A percentile compares a stretch with the other conserved stretches of the same genome.
Conservation (phyloP, 495 filamentous ascomycete species). For the Penicillium egyptiacum region DNA sequence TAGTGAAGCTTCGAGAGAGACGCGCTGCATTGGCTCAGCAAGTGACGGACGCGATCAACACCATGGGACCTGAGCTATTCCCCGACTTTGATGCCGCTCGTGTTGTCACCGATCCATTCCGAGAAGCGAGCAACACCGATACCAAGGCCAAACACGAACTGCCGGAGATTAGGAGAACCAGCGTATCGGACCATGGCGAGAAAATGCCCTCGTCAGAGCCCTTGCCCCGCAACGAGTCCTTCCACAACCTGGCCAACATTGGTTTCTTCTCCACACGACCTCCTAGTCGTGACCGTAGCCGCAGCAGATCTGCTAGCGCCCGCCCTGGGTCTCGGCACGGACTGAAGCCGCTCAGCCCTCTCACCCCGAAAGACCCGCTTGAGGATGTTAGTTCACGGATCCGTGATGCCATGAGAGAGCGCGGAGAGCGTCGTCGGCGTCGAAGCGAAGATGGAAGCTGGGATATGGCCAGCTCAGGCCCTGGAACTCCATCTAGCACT, state of each 20-base stretch:
- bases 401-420: slow-evolving; percentile 81
- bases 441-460: slow-evolving; percentile 58
- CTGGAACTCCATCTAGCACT: slow-evolving; percentile 43
- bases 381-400: slow-evolving; percentile 85
- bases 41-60: slow-evolving; percentile 91
- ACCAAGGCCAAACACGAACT: slow-evolving; percentile 19
- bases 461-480: slow-evolving; percentile 48
- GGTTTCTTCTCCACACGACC: slow-evolving; percentile 88
- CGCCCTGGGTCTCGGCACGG: slow-evolving; percentile 61
- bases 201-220: slow-evolving; percentile 43
- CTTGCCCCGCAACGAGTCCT: slow-evolving; percentile 87
- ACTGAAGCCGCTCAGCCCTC: slow-evolving; percentile 68
- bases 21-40: slow-evolving; percentile 74
- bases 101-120: slow-evolving; percentile 67
- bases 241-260: slow-evolving; percentile 80
- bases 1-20: slow-evolving; percentile 72
- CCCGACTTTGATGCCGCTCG: slow-evolving; percentile 88
- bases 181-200: slow-evolving; percentile 24
- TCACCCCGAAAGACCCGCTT: slow-evolving; percentile 69
- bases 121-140: slow-evolving; percentile 33
- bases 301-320: slow-evolving; percentile 62
- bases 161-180: slow-evolving; percentile 27
- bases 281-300: slow-evolving; percentile 62
- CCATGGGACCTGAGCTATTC: slow-evolving; percentile 92
- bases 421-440: slow-evolving; percentile 69